Percentiles rank a stretch among this genome's conserved stretches.
phyloP scores from a whole-genome alignment of 225 moss, liverwort and hornwort genomes.

The Asterella californica region DNA sequence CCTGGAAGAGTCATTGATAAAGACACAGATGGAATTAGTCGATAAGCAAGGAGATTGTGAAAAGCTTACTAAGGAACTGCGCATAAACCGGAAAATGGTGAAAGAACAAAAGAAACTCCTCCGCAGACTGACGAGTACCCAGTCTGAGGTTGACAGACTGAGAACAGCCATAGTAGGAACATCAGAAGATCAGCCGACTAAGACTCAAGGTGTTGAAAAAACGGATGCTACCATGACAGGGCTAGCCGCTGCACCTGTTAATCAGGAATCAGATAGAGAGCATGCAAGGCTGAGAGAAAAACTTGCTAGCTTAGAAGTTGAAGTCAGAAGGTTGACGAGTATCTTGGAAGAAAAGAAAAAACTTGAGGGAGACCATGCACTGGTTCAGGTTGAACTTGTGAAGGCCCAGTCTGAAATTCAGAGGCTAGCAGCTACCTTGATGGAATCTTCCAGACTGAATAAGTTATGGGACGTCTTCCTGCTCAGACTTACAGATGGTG shows the following conservation, averaged over 20 bases:
- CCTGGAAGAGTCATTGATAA: slow-evolving; percentile 22
- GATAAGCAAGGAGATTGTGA: slow-evolving; percentile 28
- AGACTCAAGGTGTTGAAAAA: background rate
- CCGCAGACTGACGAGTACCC: slow-evolving; percentile 21
- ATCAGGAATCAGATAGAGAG: background rate
- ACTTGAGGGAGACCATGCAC: slow-evolving; percentile 9
- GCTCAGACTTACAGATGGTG: slow-evolving; percentile 16
- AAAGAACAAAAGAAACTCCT: slow-evolving; percentile 31
- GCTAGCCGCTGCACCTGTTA: background rate
- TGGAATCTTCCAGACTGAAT: slow-evolving; percentile 22
- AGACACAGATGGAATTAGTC: slow-evolving; percentile 21
- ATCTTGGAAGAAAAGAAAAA: slow-evolving; percentile 17
- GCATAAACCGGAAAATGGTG: slow-evolving; percentile 26
- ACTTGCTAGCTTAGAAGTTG: slow-evolving; percentile 22
- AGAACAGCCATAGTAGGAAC: slow-evolving; percentile 13
- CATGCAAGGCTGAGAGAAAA: background rate
- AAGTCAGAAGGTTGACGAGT: slow-evolving; percentile 17
- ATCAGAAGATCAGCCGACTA: background rate
- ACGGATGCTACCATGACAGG: slow-evolving; percentile 19
- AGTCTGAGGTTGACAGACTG: slow-evolving; percentile 28
- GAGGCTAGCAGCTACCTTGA: slow-evolving; percentile 7
- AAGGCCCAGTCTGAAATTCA: slow-evolving; percentile 20
- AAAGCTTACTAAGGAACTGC: slow-evolving; percentile 34
- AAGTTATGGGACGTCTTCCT: slow-evolving; percentile 16
- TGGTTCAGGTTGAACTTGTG: slow-evolving; percentile 19